Base-by-base conservation (phyloP, 2,329 filamentous ascomycete genomes). In the Aureobasidium vineae region DNA sequence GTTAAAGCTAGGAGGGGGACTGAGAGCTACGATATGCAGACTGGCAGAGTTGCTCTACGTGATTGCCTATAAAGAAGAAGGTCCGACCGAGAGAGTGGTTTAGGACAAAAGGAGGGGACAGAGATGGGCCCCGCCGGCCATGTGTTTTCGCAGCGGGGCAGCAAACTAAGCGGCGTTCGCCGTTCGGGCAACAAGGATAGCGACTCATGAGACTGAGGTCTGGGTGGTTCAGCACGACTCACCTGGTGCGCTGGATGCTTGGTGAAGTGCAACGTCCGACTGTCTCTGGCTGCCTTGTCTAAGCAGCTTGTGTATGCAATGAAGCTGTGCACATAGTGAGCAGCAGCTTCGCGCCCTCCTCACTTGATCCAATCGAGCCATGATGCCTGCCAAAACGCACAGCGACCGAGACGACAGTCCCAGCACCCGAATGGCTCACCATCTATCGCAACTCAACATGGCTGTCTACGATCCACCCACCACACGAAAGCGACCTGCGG, bases 211-310 rank as follows among this genome's bases (percentile, higher is more conserved):
- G 33, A 40, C n/a, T 26, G 52, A 28, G 33, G 21, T 36, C 28
- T 36, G 4, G n/a, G 50, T 53, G 28, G 16, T 53, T n/a, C 50
- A 53, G 50, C 8, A 21, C 50, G 50, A 56, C 11, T 40, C 57
- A 47, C 15, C 41, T 61, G 15, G 41, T n/a, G 43, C 28, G 40
- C 40, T 28, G 41, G 23, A 26, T 47, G 57, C 38, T 57, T 28
- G 16, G 38, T 57, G 10, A 31, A 40, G 56, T 47, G 23, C 36
- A 63, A 63, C 60, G 60, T 53, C 33, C 3, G 19, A 23, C 43
- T 41, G 43, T 47, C n/a, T 31, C 60, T 63, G 45, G 59, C 59
- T 63, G 59, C 31, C 59, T 61, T 28, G 45, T 50, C 16, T 33
- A 47, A 49, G 60, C 60, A 36, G 33, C 47, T 26, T 53, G 60